Percentiles rank a stretch among this genome's conserved stretches.
phyloP scores from a whole-genome alignment of 2,329 filamentous ascomycete species.

The Aspergillus sp. region DNA sequence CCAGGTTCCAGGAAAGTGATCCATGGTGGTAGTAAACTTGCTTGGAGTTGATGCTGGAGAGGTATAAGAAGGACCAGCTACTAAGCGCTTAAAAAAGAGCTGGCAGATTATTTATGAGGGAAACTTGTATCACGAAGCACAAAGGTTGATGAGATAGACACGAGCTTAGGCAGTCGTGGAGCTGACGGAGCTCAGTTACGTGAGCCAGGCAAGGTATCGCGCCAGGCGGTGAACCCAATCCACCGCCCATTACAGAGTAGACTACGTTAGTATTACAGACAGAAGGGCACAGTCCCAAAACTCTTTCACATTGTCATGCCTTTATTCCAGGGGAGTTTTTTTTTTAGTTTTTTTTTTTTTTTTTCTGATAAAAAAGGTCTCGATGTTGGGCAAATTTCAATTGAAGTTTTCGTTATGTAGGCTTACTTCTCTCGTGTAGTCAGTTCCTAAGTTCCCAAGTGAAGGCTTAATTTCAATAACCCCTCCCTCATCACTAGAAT shows the following conservation, averaged over 20 bases:
- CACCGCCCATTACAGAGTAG: too few relatives aligned
- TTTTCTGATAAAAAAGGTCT: not conserved
- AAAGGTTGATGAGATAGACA: constrained; percentile 8
- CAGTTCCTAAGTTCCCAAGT: too few relatives aligned
- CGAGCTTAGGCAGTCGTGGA: constrained; percentile 36
- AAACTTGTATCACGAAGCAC: constrained; percentile 20
- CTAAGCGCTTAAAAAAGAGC: not conserved
- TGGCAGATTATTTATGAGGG: not conserved
- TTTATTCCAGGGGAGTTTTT: not conserved
- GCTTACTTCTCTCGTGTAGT: not conserved
- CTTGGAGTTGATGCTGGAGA: not conserved
- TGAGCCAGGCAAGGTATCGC: constrained; percentile 16
- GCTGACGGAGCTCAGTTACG: constrained; percentile 37
- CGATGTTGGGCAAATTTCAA: not conserved
- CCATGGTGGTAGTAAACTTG: constrained; percentile 49
- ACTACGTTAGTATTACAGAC: not conserved
- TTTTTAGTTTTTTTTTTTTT: too few relatives aligned
- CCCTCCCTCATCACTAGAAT: not conserved
- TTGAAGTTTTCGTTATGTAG: not conserved
- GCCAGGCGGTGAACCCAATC: constrained; percentile 11
- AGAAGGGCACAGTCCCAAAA: not conserved
- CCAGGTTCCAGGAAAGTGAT: constrained; percentile 66
- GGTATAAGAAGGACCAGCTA: not conserved
- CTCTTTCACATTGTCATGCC: not conserved
- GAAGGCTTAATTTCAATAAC: not conserved